phyloP scores from a whole-genome alignment of 257 asterid genomes.

The Scutellaria galericulata region DNA sequence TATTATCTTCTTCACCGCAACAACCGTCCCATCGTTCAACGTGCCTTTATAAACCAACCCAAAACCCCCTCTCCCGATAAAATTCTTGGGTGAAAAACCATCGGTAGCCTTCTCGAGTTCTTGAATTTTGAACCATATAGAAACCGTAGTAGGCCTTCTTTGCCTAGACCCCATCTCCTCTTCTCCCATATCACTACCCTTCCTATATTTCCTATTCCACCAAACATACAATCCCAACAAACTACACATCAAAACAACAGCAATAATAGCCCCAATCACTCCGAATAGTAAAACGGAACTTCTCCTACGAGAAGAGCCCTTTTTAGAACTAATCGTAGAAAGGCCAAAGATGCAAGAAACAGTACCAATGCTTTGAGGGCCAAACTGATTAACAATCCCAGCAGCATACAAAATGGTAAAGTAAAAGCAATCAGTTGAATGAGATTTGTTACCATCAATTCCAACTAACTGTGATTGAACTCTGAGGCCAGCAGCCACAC shows the following conservation, averaged over 20 bases:
- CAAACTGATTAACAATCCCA: conserved; percentile 69
- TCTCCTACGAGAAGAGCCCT: conserved; percentile 33
- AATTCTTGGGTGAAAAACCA: conserved; percentile 63
- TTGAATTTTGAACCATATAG: conserved; percentile 71
- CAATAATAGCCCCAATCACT: conserved; percentile 60
- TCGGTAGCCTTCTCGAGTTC: conserved; percentile 81
- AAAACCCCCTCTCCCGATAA: conserved; percentile 87
- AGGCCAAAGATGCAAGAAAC: conserved; percentile 70
- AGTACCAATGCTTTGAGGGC: conserved; percentile 73
- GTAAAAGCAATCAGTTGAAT: conserved; percentile 69
- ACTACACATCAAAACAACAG: conserved; percentile 45
- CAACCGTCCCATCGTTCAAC: conserved; percentile 67
- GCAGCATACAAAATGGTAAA: conserved; percentile 82
- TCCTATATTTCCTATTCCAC: conserved; percentile 60
- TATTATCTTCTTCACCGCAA: conserved; percentile 74
- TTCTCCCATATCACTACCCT: conserved; percentile 38
- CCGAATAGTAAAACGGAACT: conserved; percentile 57
- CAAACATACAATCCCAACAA: conserved; percentile 60
- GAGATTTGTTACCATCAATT: conserved; percentile 79
- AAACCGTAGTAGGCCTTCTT: conserved; percentile 69
- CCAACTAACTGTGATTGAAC: conserved; percentile 60
- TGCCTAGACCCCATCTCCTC: conserved; percentile 53
- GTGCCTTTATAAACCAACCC: conserved; percentile 82
- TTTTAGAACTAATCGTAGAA: conserved; percentile 39
- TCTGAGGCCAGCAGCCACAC: conserved; percentile 69